Evolutionary conservation across 1,139 yeast species (phyloP).

Genomic region (Suhomyces coccinellae): DNA sequence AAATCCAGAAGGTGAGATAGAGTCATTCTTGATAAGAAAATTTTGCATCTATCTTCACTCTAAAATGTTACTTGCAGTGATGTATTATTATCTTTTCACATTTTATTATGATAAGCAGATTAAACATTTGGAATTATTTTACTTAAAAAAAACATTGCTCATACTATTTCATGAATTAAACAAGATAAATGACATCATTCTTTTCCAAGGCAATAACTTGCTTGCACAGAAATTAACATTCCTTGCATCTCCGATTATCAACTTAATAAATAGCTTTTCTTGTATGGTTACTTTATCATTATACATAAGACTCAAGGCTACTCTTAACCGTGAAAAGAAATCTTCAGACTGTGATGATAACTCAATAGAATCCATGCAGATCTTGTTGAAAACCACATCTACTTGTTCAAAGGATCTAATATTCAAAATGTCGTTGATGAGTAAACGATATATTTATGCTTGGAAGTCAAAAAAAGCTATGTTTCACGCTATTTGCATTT

Average conservation of each 20-base stretch:
- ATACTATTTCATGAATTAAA: slow-evolving; percentile 23
- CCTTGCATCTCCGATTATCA: slow-evolving; percentile 14
- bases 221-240: slow-evolving; percentile 15
- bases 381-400: slow-evolving; percentile 10
- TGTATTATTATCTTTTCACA: slow-evolving; percentile 27
- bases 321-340: not conserved
- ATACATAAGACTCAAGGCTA: slow-evolving; percentile 7
- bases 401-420: slow-evolving; percentile 8
- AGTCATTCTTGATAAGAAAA: slow-evolving; percentile 6
- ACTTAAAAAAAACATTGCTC: slow-evolving; percentile 24
- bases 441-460: slow-evolving; percentile 21
- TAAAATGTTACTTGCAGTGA: slow-evolving; percentile 21
- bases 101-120: slow-evolving; percentile 25
- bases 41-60: slow-evolving; percentile 13
- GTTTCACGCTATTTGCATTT: slow-evolving; percentile 14
- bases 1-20: not conserved
- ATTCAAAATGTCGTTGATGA: slow-evolving; percentile 6
- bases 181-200: slow-evolving; percentile 8
- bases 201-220: slow-evolving; percentile 7
- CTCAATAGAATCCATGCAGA: not conserved
- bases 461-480: slow-evolving; percentile 20
- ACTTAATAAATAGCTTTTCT: slow-evolving; percentile 11
- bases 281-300: slow-evolving; percentile 14
- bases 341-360: not conserved
- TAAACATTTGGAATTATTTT: slow-evolving; percentile 24